Evolutionary conservation across 2,329 filamentous ascomycete genomes (phyloP), one percentile per base, ranked within the genome.

Genomic region (Diaporthe caulivora): DNA sequence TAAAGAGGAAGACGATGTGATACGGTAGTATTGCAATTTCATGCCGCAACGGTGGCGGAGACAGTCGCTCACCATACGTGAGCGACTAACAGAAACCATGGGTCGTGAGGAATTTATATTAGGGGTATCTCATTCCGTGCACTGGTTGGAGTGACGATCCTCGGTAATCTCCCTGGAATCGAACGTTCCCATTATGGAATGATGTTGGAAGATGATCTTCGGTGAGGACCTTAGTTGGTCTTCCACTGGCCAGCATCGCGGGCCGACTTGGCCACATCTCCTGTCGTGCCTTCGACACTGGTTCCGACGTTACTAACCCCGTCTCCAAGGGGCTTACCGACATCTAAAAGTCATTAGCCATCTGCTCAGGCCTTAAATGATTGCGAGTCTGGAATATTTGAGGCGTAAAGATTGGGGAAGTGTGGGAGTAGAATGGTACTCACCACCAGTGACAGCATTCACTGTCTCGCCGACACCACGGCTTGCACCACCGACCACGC

Each of bases 171-270:
- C 6, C 7, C 1, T 8, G 1, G 7, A 18, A 4, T 34, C 0
- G 8, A 26, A 21, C 1, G 0, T 13, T 7, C 6, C 10, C 11
- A 24, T n/a, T 24, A 18, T 34, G 31, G 5, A 11, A 18, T 34
- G 13, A 18, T 4, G 10, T 21, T 4, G 37, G 24, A 26, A 31
- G 34, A 34, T 34, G 34, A 18, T 5, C 17, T 8, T 40, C 15
- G 8, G 6, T 13, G 4, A 4, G 6, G 31, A 18, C 13, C 17
- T 67, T 72, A 75, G 60, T 71, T 74, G 18, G 69, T 49, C 69
- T 75, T 75, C 74, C 74, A 75, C 70, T 72, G 60, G 15, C 74
- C 74, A 11, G 74, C 74, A 31, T 75, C 74, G 17, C 65, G 62
- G 13, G 72, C 44, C 1, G 60, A 24, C 42, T 74, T 70, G 29